These are phyloP conservation scores for Entophlyctis luteolus DNA, from an alignment of 192 early-diverging fungal genomes.

Conservation along the genomic window DNA sequence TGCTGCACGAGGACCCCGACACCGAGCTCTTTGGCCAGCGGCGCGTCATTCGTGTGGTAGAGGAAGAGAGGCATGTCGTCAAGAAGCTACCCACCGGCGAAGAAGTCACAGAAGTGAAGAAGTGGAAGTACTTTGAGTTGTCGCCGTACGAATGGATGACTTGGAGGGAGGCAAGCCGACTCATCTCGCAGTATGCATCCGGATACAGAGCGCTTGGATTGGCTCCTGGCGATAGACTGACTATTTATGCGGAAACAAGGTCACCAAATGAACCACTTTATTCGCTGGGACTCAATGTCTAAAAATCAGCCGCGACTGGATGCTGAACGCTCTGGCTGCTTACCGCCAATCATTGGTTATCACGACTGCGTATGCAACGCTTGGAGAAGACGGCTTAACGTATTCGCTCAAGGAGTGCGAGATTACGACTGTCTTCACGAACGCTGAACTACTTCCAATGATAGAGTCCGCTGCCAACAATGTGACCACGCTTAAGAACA, in stretches of 20 bases:
- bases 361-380: constrained; percentile 73
- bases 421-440: constrained; percentile 67
- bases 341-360: constrained; percentile 71
- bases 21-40: constrained; percentile 65
- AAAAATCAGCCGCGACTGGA: constrained; percentile 58
- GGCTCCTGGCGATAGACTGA: constrained; percentile 40
- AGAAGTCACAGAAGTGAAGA: constrained; percentile 60
- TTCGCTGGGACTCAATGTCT: no score
- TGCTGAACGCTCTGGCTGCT: constrained; percentile 56
- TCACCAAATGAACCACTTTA: no score
- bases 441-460: constrained; percentile 63
- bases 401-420: constrained; percentile 81
- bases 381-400: constrained; percentile 75
- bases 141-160: constrained; percentile 74
- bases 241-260: constrained; percentile 42
- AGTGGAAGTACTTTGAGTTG: constrained; percentile 26
- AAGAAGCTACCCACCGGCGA: constrained; percentile 50
- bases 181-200: constrained; percentile 58
- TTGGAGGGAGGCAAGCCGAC: constrained; percentile 60
- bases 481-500: constrained; percentile 56
- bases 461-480: constrained; percentile 54
- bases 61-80: constrained; percentile 69
- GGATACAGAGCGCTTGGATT: constrained; percentile 70
- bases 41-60: constrained; percentile 54
- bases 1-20: background rate